Evolutionary conservation across 176 grass and related monocot genomes (phyloP), one percentile per base, ranked within the genome.

Genomic region (Canna indica): DNA sequence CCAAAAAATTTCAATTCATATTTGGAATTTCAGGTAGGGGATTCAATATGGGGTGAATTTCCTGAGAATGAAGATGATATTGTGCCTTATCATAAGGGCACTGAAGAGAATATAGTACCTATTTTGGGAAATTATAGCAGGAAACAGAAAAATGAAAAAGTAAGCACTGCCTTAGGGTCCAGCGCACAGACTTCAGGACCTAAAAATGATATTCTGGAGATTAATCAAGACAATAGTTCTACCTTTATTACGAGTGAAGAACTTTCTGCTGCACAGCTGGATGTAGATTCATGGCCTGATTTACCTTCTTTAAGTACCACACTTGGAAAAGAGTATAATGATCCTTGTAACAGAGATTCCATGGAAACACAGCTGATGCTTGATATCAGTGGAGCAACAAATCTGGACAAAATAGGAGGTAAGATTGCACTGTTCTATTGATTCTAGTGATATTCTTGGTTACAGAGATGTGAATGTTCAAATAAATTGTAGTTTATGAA

Each of bases 241-340:
- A 64, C 75, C 20, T 71, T 80, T 69, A 74, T 79, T 74, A 75
- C 84, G 53, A 87, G 36, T 75, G 77, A 26, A 57, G 71, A 81
- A 54, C 59, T 81, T 81, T 79, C 72, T 79, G 72, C 78, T 84
- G 59, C 73, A 42, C 73, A 31, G 78, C 73, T 91, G 70, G 85
- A 88, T 72, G 79, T 88, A 62, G 92, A 91, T 71, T 75, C 82
- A 36, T 97, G 88, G 93, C 88, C 93, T 17, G 84, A 97, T 65
- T 79, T 97, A 20, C 93, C 88, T 90, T 88, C 83, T 61, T 78
- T 91, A 78, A 85, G 75, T 78, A 58, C 73, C 64, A 47, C 85
- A 57, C 69, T 88, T 70, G 83, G 76, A 81, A 87, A 71, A 81
- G 81, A 74, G 64, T 96, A 88, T 65, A 74, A 67, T 73, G 54